Evolutionary conservation across 169 alveolate species (phyloP).

Genomic region (Plasmodium berghei): DNA sequence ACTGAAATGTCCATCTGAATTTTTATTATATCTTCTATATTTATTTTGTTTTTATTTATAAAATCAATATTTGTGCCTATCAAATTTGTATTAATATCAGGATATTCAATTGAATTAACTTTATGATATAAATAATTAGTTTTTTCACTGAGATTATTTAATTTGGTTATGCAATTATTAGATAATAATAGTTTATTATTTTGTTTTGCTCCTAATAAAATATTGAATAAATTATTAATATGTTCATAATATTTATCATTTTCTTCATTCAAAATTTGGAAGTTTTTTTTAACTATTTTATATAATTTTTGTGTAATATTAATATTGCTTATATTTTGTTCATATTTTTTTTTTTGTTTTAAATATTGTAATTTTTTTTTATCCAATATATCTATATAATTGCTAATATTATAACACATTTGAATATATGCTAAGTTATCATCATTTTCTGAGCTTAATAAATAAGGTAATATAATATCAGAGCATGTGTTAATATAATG

Average conservation of each 20-base stretch:
- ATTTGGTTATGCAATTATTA: slow-evolving; percentile 7
- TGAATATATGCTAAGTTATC: slow-evolving; percentile 11
- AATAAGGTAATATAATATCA: slow-evolving; percentile 56
- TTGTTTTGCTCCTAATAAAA: slow-evolving; percentile 10
- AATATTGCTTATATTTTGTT: slow-evolving; percentile 18
- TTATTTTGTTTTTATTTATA: slow-evolving; percentile 17
- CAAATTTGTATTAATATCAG: slow-evolving; percentile 1
- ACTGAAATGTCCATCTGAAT: slow-evolving; percentile 2
- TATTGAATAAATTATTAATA: slow-evolving; percentile 22
- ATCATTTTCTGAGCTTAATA: slow-evolving; percentile 21
- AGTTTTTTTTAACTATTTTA: slow-evolving; percentile 32
- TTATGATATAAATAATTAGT: not conserved
- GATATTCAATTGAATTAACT: slow-evolving; percentile 13
- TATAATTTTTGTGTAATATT: slow-evolving; percentile 26
- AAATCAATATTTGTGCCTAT: slow-evolving; percentile 22
- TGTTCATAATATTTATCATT: slow-evolving; percentile 2
- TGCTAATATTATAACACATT: slow-evolving; percentile 19
- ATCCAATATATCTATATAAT: slow-evolving; percentile 23
- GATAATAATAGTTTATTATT: slow-evolving; percentile 5
- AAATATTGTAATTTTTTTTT: slow-evolving; percentile 25
- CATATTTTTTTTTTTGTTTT: slow-evolving; percentile 24
- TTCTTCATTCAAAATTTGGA: slow-evolving; percentile 29
- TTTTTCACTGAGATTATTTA: slow-evolving; percentile 25
- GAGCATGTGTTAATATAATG: slow-evolving; percentile 57
- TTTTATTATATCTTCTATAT: slow-evolving; percentile 8